Evolutionary conservation across 768 basidiomycete species (phyloP).

Genomic region (Rhodotorula toruloides): DNA sequence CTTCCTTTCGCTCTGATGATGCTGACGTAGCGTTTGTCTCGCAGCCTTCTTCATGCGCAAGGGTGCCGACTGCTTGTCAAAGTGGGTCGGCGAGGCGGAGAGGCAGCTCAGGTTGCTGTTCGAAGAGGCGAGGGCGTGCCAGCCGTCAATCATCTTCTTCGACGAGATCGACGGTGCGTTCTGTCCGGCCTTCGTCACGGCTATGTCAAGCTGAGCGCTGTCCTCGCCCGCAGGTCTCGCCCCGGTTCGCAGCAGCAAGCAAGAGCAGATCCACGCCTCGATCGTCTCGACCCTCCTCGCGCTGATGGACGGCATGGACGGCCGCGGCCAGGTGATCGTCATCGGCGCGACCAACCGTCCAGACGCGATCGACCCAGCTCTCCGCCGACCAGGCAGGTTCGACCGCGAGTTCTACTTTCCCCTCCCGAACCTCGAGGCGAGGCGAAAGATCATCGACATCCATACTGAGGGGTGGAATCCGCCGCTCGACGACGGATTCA

Average conservation of each 20-base stretch:
- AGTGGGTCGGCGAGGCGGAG: conserved; percentile 99
- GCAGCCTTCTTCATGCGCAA: conserved; percentile 99
- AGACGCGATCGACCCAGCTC: conserved; percentile 93
- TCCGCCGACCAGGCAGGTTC: conserved; percentile 88
- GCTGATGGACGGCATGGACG: conserved; percentile 99
- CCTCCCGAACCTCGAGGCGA: conserved; percentile 72
- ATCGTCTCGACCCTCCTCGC: conserved; percentile 94
- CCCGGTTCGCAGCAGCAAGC: conserved; percentile 95
- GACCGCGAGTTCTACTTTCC: conserved; percentile 98
- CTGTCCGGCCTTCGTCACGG: too few species aligned
- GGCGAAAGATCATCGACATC: conserved; percentile 81
- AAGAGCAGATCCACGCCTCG: conserved; percentile 97
- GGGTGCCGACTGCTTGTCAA: conserved; percentile 93
- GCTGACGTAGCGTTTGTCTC: background rate
- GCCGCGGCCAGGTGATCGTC: conserved; percentile 90
- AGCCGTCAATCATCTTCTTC: conserved; percentile 98
- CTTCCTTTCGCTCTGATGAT: background rate
- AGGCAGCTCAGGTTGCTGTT: conserved; percentile 89
- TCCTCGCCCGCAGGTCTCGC: conserved; percentile 64
- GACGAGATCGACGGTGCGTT: conserved; percentile 88
- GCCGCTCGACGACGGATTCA: conserved; percentile 58
- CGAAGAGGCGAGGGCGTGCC: conserved; percentile 85
- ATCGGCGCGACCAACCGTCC: conserved; percentile 97
- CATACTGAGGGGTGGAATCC: conserved; percentile 87
- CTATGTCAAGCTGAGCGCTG: too few species aligned